Base-by-base conservation (phyloP, 2,329 filamentous ascomycete species). In the Aquanectria penicillioides region DNA sequence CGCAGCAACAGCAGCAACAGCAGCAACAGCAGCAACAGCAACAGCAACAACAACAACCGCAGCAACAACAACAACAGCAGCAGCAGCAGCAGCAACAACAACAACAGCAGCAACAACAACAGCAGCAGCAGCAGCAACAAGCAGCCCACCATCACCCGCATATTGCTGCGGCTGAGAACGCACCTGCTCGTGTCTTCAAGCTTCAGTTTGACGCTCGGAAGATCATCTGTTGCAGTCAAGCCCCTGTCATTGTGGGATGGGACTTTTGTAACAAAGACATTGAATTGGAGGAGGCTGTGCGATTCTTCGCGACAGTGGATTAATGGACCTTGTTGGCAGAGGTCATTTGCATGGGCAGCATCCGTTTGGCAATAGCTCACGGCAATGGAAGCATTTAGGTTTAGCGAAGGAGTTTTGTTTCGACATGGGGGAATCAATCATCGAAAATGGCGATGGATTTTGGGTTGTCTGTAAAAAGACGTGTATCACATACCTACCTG, bases 171-270 rank as follows among this genome's bases (percentile, higher is more conserved):
- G 72, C 77, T 7, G 83, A 86, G 61, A 76, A 78, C 26, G 81
- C 79, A 52, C 79, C 81, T 10, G 80, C 82, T 7, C 78, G 95
- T 20, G 91, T 99, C 3, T 99, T 98, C 81, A 99, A 99, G 77
- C 82, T 98, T 29, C 95, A 99, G 74, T 99, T 97, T 67, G 95
- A 99, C 73, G 92, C 93, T 1, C 86, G 93, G 18, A 89, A 94
- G 68, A 96, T 99, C 66, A 90, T 99, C 52, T 97, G 94, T 78
- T 97, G 94, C 73, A 95, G 91, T 64, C 94, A 98, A 74, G 93
- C 95, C 55, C 89, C 89, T 33, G 88, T 90, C 13, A 98, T 99
- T 71, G 93, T 98, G 0, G 95, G 94, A 0, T 99, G 95, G 95
- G 95, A 99, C 75, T 99, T 98, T 82, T 95, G 93, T 58, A 92